phyloP scores from a whole-genome alignment of 2,329 filamentous ascomycete genomes.

The Stachybotrys chartarum region DNA sequence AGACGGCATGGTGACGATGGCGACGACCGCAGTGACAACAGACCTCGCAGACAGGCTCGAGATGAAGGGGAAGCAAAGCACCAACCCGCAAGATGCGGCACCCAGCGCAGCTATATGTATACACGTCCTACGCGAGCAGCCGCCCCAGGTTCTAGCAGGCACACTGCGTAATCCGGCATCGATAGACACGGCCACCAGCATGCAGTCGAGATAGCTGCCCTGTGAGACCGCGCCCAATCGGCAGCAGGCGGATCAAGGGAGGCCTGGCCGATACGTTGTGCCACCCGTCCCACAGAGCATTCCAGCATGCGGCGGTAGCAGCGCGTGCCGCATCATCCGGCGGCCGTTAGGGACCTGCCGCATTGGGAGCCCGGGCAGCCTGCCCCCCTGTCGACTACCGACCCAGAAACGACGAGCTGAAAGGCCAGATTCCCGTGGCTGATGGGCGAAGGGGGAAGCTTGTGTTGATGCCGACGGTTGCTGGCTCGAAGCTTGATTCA shows the following conservation, averaged over 20 bases:
- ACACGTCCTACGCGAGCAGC: background rate
- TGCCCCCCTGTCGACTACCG: no score
- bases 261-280: background rate
- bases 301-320: background rate
- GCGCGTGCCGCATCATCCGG: background rate
- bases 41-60: background rate
- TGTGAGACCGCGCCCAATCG: background rate
- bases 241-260: background rate
- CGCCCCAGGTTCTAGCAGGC: no score
- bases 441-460: no score
- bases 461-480: no score
- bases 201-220: background rate
- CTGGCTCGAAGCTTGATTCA: no score
- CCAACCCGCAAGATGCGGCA: background rate
- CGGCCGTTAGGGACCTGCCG: background rate
- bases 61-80: background rate
- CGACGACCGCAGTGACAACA: background rate
- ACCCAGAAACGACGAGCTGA: no score
- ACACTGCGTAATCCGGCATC: no score
- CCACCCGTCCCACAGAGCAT: background rate
- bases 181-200: background rate
- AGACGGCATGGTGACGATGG: background rate
- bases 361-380: background rate
- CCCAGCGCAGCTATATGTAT: no score
- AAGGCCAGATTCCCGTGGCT: no score